These are phyloP conservation scores for Chloroidium sp. DNA, from an alignment of 163 green algal species.

Conservation along the genomic window DNA sequence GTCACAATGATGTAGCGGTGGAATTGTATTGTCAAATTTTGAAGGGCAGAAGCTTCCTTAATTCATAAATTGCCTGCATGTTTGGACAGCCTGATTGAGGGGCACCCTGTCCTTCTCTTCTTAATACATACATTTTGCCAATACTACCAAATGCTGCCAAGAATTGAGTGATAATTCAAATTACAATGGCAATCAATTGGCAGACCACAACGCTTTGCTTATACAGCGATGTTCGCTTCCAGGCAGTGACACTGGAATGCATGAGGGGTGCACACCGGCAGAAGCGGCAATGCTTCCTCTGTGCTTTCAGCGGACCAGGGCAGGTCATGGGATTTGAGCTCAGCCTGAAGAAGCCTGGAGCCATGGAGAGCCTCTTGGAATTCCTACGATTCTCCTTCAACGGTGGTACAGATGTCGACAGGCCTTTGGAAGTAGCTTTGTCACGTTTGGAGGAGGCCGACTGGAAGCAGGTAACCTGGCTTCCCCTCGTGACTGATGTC, in stretches of 20 bases:
- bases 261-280: slow-evolving; percentile 70
- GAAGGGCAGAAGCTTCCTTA: no score
- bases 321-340: slow-evolving; percentile 85
- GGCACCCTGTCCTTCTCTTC: no score
- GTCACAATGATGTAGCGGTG: no score
- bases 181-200: no score
- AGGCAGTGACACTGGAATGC: slow-evolving; percentile 77
- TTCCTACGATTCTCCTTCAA: slow-evolving; percentile 73
- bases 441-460: slow-evolving; percentile 63
- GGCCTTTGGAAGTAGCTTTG: slow-evolving; percentile 69
- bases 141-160: no score
- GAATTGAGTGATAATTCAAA: no score
- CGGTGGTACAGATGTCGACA: slow-evolving; percentile 86
- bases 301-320: slow-evolving; percentile 67
- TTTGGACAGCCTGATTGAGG: no score
- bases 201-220: no score
- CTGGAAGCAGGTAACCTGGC: slow-evolving; percentile 51
- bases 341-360: slow-evolving; percentile 20
- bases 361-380: slow-evolving; percentile 31
- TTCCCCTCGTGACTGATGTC: not conserved
- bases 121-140: no score
- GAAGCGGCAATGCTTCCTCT: slow-evolving; percentile 73
- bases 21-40: no score
- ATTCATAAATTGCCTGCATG: no score
- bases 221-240: not conserved